Evolutionary conservation across 495 filamentous ascomycete species (phyloP).

Genomic region (Penicillium cosmopolitanum): DNA sequence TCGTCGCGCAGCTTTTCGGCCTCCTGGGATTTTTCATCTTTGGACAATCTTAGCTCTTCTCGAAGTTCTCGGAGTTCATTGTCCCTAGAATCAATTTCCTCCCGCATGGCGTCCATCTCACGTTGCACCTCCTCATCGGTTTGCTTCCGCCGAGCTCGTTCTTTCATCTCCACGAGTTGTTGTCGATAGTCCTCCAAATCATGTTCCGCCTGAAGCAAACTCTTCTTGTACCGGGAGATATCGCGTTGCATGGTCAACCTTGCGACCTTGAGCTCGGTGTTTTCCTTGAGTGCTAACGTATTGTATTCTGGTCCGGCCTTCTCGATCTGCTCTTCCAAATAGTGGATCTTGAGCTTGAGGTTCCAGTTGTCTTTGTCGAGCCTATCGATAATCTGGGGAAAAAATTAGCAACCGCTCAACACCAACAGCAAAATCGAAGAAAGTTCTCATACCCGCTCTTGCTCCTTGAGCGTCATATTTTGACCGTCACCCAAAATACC

Average conservation of each 20-base stretch:
- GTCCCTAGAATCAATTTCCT: slow-evolving; percentile 61
- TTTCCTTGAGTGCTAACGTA: slow-evolving; percentile 85
- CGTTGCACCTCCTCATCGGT: slow-evolving; percentile 65
- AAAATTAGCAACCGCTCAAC: slow-evolving; percentile 9
- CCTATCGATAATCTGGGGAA: slow-evolving; percentile 73
- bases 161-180: slow-evolving; percentile 76
- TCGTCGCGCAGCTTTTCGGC: slow-evolving; percentile 68
- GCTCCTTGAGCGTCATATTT: slow-evolving; percentile 85
- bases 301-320: slow-evolving; percentile 88
- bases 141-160: slow-evolving; percentile 76
- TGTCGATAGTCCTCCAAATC: slow-evolving; percentile 76
- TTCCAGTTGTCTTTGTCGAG: slow-evolving; percentile 97
- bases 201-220: slow-evolving; percentile 74
- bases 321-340: slow-evolving; percentile 81
- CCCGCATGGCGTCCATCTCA: slow-evolving; percentile 62
- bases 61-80: slow-evolving; percentile 52
- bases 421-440: no score
- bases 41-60: slow-evolving; percentile 46
- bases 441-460: slow-evolving; percentile 71
- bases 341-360: slow-evolving; percentile 95
- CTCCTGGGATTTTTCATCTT: slow-evolving; percentile 55
- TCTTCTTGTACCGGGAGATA: slow-evolving; percentile 80
- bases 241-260: slow-evolving; percentile 86
- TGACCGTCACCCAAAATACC: slow-evolving; percentile 72
- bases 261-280: slow-evolving; percentile 92